Conservation (phyloP, 495 filamentous ascomycete species). For the Lasiosphaeria ovina region DNA sequence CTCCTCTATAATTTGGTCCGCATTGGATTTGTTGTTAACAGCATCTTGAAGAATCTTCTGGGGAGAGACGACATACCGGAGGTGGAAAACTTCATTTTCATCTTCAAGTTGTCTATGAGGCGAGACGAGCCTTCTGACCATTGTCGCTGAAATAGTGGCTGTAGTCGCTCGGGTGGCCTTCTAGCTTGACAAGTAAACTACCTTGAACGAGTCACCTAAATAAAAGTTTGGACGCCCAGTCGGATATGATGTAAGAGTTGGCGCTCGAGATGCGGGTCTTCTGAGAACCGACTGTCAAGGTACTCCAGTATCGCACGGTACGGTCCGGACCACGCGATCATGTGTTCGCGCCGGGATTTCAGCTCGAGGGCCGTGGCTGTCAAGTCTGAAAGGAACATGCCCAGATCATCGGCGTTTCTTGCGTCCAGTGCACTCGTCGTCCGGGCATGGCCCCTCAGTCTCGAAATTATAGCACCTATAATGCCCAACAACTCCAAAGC, state of each 20-base stretch:
- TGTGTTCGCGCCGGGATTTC: constrained; percentile 61
- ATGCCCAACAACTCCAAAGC: constrained; percentile 86
- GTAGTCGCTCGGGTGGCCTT: no score
- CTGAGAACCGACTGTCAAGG: constrained; percentile 61
- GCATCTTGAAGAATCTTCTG: no score
- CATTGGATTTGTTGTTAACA: no score
- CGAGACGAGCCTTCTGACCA: no score
- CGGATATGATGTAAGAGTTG: constrained; percentile 71
- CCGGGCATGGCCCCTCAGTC: constrained; percentile 64
- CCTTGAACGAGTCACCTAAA: no score
- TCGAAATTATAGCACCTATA: constrained; percentile 91
- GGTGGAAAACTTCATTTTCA: no score
- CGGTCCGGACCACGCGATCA: constrained; percentile 75
- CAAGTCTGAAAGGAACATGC: constrained; percentile 63
- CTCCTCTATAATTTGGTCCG: no score
- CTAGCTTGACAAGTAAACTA: no score
- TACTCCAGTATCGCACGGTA: constrained; percentile 79
- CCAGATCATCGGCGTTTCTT: constrained; percentile 60
- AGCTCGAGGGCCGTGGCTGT: constrained; percentile 69
- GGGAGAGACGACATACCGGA: no score
- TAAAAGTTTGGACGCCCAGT: constrained; percentile 73
- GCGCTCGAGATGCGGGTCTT: constrained; percentile 80
- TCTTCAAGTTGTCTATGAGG: no score
- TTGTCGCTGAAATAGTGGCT: no score
- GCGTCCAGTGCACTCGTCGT: constrained; percentile 52